Base-by-base conservation (phyloP, 805 yeast genomes). In the Cyberlindnera veronae region DNA sequence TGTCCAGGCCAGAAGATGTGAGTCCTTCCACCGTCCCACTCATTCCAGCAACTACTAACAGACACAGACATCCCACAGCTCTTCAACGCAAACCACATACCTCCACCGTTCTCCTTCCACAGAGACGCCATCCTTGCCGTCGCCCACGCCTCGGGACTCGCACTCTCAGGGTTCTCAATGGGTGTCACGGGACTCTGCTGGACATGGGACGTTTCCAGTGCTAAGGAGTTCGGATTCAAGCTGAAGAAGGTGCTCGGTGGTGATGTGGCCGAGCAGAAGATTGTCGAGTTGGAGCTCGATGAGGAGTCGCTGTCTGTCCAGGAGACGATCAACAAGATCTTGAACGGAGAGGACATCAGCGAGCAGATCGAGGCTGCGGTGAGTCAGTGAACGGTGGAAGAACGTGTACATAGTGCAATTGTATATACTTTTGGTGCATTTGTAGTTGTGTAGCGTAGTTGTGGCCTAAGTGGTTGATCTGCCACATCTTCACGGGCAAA, bases 51-150 rank as follows among this genome's bases (percentile, higher is more conserved):
- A 5, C 16, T 47, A 48, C 51, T 47, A 45, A 48, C 53, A 20
- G 23, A 9, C 9, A 37, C 66, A 75, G 49, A 78, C 52, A 62
- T 78, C 6, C 96, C 96, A 7, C 73, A 72, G 31, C 69, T 80
- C 53, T 90, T 85, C 62, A 89, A 86, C 53, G 87, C 90, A 11
- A 89, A 89, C 62, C 91, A 88, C 54, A 74, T 77, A 42, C 95
- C 95, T 2, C 96, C 96, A 5, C 70, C 79, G n/a, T 84, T 81
- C 55, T 81, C 84, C 22, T 80, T 85, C 57, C 79, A 85, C 46
- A 76, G 78, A 39, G 96, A 89, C 59, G 96, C 96, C 2, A 76
- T 87, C 24, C 78, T 80, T 29, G 96, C 96, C 0, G 87, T 90
- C 3, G 77, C 82, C 0, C 81, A 85, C 29, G 95, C 96, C 2